These are phyloP conservation scores for Claviceps paspali DNA, from an alignment of 2,329 filamentous ascomycete species.

Conservation along the genomic window DNA sequence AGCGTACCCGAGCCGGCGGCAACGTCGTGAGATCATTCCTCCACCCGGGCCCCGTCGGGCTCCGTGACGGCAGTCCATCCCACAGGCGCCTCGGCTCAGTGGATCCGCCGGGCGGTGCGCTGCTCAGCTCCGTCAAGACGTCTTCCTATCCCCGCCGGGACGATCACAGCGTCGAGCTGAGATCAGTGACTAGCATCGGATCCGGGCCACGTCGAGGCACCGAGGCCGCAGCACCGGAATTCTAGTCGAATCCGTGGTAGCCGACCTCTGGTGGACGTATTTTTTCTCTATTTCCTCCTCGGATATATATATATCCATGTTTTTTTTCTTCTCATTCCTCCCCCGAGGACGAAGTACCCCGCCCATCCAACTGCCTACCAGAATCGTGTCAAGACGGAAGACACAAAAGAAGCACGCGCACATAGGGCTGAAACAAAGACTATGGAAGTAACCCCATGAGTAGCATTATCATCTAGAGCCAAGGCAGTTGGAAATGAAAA, in stretches of 20 bases:
- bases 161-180: slow-evolving; percentile 14
- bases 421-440: no score
- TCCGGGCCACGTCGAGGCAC: slow-evolving; percentile 14
- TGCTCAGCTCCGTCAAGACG: slow-evolving; percentile 8
- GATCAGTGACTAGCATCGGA: slow-evolving; percentile 12
- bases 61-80: slow-evolving; percentile 11
- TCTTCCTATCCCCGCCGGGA: slow-evolving; percentile 13
- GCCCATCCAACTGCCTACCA: no score
- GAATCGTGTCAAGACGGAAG: no score
- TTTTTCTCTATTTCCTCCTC: no score
- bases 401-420: no score
- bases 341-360: no score
- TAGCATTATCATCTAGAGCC: no score
- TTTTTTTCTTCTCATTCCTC: not conserved
- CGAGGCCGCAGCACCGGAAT: slow-evolving; percentile 13
- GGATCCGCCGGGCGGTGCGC: slow-evolving; percentile 7
- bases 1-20: slow-evolving; percentile 21
- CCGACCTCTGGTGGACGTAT: no score
- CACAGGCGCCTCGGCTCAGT: slow-evolving; percentile 16
- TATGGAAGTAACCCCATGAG: no score
- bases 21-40: slow-evolving; percentile 31
- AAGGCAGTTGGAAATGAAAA: no score
- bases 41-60: slow-evolving; percentile 30
- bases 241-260: slow-evolving; percentile 9
- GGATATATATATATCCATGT: not conserved